These are phyloP conservation scores for Cyberlindnera mycetangii DNA, from an alignment of 805 yeast species.

Conservation along the genomic window DNA sequence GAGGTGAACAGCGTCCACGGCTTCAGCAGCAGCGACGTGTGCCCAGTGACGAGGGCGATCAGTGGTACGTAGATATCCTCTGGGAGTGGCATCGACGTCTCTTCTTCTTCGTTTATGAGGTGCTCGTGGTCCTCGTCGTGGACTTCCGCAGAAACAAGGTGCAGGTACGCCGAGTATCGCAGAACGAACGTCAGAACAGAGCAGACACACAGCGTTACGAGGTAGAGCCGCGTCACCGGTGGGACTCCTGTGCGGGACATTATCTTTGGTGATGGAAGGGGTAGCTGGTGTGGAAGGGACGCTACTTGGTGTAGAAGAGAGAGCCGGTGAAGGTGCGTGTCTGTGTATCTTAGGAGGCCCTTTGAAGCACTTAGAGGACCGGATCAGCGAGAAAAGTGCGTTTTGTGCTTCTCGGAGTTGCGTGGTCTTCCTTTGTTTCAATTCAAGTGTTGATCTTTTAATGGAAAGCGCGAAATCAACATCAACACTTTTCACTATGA, in stretches of 20 bases:
- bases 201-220: conserved; percentile 23
- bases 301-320: too few relatives aligned
- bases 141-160: conserved; percentile 25
- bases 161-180: conserved; percentile 30
- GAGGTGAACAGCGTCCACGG: conserved; percentile 53
- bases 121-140: conserved; percentile 25
- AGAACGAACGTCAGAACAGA: conserved; percentile 29
- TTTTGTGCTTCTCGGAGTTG: too few relatives aligned
- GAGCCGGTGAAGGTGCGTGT: too few relatives aligned
- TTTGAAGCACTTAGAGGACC: too few relatives aligned
- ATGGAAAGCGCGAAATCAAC: too few relatives aligned
- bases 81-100: conserved; percentile 35
- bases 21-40: conserved; percentile 36
- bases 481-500: too few relatives aligned
- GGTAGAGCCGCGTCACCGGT: conserved; percentile 32
- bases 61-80: conserved; percentile 47
- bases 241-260: conserved; percentile 28
- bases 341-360: too few relatives aligned
- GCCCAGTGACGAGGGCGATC: conserved; percentile 47
- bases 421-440: too few relatives aligned
- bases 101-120: conserved; percentile 15
- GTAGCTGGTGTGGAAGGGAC: neutral
- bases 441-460: too few relatives aligned
- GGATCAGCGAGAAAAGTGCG: too few relatives aligned
- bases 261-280: neutral